These are phyloP conservation scores for Phoma sp. DNA, from an alignment of 2,329 filamentous ascomycete species.

Conservation along the genomic window DNA sequence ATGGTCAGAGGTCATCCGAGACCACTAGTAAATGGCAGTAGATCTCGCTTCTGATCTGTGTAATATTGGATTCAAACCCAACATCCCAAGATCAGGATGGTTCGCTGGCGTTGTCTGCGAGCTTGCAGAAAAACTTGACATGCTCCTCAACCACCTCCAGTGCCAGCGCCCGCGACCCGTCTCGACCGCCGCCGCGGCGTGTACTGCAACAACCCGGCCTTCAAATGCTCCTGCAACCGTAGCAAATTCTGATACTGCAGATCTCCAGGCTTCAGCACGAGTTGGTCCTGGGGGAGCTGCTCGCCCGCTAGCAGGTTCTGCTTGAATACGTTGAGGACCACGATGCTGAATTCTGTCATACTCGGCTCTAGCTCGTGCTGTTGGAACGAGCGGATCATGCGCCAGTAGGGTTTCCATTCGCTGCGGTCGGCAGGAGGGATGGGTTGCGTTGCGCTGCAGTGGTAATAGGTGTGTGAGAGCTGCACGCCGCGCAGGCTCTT, in stretches of 20 bases:
- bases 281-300: too few species aligned
- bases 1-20: too few species aligned
- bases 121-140: too few species aligned
- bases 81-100: too few species aligned
- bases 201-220: not conserved
- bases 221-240: not conserved
- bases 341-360: not conserved
- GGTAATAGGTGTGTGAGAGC: not conserved
- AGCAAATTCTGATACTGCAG: not conserved
- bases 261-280: not conserved
- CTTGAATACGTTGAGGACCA: not conserved
- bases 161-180: not conserved
- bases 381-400: not conserved
- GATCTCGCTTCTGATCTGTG: too few species aligned
- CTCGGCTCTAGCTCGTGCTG: not conserved
- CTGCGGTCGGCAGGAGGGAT: not conserved
- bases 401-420: not conserved
- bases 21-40: too few species aligned
- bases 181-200: not conserved
- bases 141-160: too few species aligned
- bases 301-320: too few species aligned
- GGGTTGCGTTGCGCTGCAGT: not conserved
- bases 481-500: not conserved
- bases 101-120: too few species aligned
- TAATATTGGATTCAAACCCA: too few species aligned